Conservation (phyloP, 352 stramenopile genomes). For the Salisapilia sapeloensis region DNA sequence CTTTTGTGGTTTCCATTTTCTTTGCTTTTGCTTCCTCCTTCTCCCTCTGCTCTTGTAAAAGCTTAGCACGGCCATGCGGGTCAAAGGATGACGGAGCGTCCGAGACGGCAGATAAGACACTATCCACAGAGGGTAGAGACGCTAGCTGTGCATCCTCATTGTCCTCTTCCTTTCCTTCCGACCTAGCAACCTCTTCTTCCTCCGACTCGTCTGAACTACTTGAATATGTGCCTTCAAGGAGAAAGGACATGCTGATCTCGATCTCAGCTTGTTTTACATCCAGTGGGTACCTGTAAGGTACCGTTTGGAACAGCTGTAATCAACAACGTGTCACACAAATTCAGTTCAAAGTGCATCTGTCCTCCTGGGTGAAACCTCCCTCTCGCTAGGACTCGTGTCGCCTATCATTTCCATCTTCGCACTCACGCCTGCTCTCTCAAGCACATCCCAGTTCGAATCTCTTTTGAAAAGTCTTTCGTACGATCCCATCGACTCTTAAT, state of each 20-base stretch:
- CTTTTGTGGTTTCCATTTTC: slow-evolving; percentile 2
- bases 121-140: slow-evolving; percentile 20
- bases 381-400: too few species aligned
- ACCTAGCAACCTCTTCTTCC: background rate
- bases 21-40: slow-evolving; percentile 4
- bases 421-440: too few species aligned
- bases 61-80: slow-evolving; percentile 2
- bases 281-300: too few species aligned
- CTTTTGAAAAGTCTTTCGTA: too few species aligned
- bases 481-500: too few species aligned
- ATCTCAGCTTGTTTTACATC: background rate
- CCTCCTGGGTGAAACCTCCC: too few species aligned
- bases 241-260: slow-evolving; percentile 18
- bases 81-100: slow-evolving; percentile 18
- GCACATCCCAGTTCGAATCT: too few species aligned
- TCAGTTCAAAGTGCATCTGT: too few species aligned
- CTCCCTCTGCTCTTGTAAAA: slow-evolving; percentile 1
- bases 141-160: background rate
- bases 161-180: background rate
- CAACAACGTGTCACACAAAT: too few species aligned
- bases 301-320: too few species aligned
- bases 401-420: too few species aligned
- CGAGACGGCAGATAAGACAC: slow-evolving; percentile 16
- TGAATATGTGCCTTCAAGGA: slow-evolving; percentile 24
- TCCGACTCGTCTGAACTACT: slow-evolving; percentile 13